Evolutionary conservation across 164 flowering plant genomes (phyloP).

Genomic region (Aristolochia contorta): DNA sequence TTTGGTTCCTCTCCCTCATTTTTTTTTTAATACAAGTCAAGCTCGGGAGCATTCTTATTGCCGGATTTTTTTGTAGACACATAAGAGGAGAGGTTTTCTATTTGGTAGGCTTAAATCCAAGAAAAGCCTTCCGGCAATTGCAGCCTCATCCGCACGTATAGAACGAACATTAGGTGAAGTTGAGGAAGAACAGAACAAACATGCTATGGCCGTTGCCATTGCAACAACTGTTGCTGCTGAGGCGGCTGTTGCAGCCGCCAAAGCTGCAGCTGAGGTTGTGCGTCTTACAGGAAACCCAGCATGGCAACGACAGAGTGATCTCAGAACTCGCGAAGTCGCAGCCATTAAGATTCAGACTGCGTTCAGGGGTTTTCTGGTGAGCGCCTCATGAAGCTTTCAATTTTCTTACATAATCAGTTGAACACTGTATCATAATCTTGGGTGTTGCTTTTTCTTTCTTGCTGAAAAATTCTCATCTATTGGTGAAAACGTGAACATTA

Average conservation of each 20-base stretch:
- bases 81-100: constrained; percentile 42
- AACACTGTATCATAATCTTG: too few relatives aligned
- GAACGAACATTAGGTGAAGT: constrained; percentile 35
- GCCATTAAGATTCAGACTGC: constrained; percentile 66
- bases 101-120: constrained; percentile 32
- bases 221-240: constrained; percentile 84
- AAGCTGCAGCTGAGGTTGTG: constrained; percentile 72
- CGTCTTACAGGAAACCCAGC: constrained; percentile 32
- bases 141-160: constrained; percentile 18
- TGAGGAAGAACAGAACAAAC: constrained; percentile 58
- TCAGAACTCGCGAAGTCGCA: constrained; percentile 25
- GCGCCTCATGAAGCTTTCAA: constrained; percentile 1
- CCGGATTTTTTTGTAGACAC: constrained; percentile 4
- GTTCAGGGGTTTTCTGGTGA: constrained; percentile 66
- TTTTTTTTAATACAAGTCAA: too few relatives aligned
- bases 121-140: constrained; percentile 17
- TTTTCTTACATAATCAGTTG: background rate
- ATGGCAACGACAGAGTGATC: constrained; percentile 7
- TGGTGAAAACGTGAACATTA: background rate
- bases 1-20: background rate
- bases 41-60: background rate
- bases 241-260: constrained; percentile 81
- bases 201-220: constrained; percentile 58
- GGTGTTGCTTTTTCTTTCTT: background rate
- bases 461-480: background rate